Conservation (phyloP, 2,329 filamentous ascomycete genomes). For the Aureobasidium sp. region DNA sequence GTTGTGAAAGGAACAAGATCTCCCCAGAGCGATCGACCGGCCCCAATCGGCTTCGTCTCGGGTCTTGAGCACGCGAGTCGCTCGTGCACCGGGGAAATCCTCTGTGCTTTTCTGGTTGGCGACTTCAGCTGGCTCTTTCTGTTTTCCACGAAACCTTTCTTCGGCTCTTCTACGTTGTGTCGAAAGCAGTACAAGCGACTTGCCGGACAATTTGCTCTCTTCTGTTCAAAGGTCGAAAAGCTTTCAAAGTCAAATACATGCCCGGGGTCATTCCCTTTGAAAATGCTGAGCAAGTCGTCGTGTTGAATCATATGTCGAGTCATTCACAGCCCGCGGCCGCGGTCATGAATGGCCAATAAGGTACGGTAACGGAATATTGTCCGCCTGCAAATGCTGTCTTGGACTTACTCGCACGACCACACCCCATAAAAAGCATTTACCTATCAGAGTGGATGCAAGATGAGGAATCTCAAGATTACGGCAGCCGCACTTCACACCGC, state of each 20-base stretch:
- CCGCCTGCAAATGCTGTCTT: neutral
- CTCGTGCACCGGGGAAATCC: neutral
- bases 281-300: neutral
- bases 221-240: no score
- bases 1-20: neutral
- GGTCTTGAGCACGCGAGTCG: neutral
- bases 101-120: neutral
- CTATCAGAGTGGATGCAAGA: neutral
- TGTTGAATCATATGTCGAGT: neutral
- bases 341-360: neutral
- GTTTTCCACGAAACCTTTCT: neutral
- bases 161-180: no score
- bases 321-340: neutral
- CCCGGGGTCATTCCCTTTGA: neutral
- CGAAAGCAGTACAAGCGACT: no score
- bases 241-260: conserved; percentile 1
- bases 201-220: no score
- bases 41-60: neutral
- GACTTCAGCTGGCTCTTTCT: neutral
- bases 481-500: neutral
- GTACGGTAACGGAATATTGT: neutral
- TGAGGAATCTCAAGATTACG: neutral
- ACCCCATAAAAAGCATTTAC: neutral
- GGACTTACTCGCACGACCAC: neutral
- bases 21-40: neutral